phyloP scores from a whole-genome alignment of 2,329 filamentous ascomycete species.

The Aaosphaeria pasadenensis region DNA sequence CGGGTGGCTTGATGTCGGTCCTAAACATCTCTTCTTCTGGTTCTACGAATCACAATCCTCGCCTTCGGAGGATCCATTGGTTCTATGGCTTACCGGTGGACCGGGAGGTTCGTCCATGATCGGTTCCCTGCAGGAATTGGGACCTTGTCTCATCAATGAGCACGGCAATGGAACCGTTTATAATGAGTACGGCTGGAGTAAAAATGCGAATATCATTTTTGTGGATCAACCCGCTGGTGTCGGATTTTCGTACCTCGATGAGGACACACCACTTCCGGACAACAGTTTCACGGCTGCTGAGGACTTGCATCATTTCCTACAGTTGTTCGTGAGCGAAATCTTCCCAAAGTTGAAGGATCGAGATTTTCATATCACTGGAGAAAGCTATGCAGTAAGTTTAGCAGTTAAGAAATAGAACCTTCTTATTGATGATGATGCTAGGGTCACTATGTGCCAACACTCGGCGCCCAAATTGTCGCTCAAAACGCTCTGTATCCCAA shows the following conservation, averaged over 20 bases:
- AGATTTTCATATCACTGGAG: conserved; percentile 48
- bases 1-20: conserved; percentile 36
- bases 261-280: conserved; percentile 30
- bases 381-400: conserved; percentile 46
- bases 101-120: conserved; percentile 37
- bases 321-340: conserved; percentile 46
- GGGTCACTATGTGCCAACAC: conserved; percentile 49
- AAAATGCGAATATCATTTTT: conserved; percentile 35
- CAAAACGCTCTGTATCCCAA: conserved; percentile 44
- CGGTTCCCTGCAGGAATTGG: conserved; percentile 36
- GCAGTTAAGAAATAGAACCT: neutral
- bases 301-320: conserved; percentile 51
- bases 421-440: conserved; percentile 1
- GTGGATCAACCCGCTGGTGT: conserved; percentile 40
- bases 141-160: conserved; percentile 38
- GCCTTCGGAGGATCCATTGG: conserved; percentile 35
- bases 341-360: conserved; percentile 41
- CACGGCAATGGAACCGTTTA: conserved; percentile 36
- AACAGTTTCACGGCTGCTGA: conserved; percentile 44
- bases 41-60: conserved; percentile 42
- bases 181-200: conserved; percentile 40
- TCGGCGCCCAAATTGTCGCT: conserved; percentile 43
- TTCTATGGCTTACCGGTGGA: conserved; percentile 43
- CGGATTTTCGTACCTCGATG: conserved; percentile 39
- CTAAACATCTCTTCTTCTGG: conserved; percentile 47